Evolutionary conservation across 1,284 basidiomycete genomes (phyloP).

Genomic region (Meripilus lineatus): DNA sequence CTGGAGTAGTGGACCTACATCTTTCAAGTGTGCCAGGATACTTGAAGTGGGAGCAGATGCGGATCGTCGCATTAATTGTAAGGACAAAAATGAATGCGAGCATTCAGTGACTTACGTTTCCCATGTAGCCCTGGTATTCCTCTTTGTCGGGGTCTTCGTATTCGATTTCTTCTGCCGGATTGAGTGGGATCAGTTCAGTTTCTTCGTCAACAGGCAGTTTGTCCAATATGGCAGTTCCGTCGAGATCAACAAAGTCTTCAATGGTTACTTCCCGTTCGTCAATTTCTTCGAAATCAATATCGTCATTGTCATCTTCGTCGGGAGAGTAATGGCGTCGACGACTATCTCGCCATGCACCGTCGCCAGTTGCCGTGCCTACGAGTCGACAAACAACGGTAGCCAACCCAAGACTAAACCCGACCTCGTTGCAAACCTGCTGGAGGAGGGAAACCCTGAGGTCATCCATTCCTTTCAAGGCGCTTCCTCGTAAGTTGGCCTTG

Average conservation of each 20-base stretch:
- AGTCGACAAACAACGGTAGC: not conserved
- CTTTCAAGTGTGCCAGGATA: slow-evolving; percentile 13
- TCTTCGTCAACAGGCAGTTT: slow-evolving; percentile 24
- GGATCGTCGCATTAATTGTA: not conserved
- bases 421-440: not conserved
- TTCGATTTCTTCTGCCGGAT: slow-evolving; percentile 25
- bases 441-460: slow-evolving; percentile 8
- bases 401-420: slow-evolving; percentile 10
- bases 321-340: too few relatives aligned
- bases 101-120: slow-evolving; percentile 31
- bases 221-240: slow-evolving; percentile 22
- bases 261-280: slow-evolving; percentile 10
- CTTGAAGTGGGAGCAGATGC: slow-evolving; percentile 7
- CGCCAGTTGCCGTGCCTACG: not conserved
- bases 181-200: slow-evolving; percentile 27
- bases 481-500: slow-evolving; percentile 10
- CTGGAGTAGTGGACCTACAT: slow-evolving; percentile 5
- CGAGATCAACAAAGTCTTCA: slow-evolving; percentile 31
- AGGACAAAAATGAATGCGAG: slow-evolving; percentile 10
- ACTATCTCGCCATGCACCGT: too few relatives aligned
- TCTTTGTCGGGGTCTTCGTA: slow-evolving; percentile 29
- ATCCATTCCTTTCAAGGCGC: slow-evolving; percentile 16
- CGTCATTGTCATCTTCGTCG: not conserved
- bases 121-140: slow-evolving; percentile 38
- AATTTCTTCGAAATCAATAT: not conserved